These are phyloP conservation scores for Lentithecium fluviatile DNA, from an alignment of 495 filamentous ascomycete genomes.

Conservation along the genomic window DNA sequence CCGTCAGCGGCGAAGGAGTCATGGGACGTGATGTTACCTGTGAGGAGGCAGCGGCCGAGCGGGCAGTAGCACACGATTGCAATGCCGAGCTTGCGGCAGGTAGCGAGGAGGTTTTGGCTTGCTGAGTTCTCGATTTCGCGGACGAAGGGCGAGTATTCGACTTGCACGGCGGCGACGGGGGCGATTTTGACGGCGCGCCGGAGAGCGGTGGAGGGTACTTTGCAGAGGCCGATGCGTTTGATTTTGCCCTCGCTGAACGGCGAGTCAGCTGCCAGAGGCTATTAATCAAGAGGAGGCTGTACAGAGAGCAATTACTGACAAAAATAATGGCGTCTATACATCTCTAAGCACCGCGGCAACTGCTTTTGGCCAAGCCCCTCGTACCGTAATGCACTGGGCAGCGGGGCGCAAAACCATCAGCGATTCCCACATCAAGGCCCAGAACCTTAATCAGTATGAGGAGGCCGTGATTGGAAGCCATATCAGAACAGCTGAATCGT, in stretches of 20 bases:
- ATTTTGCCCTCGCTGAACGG: constrained; percentile 54
- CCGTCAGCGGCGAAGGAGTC: constrained; percentile 47
- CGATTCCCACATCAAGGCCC: too few species aligned
- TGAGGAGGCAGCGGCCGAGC: constrained; percentile 60
- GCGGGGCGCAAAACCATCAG: too few species aligned
- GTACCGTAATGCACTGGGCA: too few species aligned
- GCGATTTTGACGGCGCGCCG: constrained; percentile 59
- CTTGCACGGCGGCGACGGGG: constrained; percentile 59
- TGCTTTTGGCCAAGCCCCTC: too few species aligned
- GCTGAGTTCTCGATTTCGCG: constrained; percentile 55
- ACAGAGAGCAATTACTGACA: too few species aligned
- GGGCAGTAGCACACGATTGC: constrained; percentile 63
- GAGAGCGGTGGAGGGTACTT: constrained; percentile 55
- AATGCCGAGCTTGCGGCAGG: constrained; percentile 62
- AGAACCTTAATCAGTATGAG: too few species aligned
- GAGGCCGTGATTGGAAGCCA: too few species aligned
- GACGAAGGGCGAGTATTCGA: constrained; percentile 62
- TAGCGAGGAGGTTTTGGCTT: constrained; percentile 49
- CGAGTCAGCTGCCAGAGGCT: constrained; percentile 22
- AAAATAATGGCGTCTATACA: too few species aligned
- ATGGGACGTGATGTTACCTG: constrained; percentile 47
- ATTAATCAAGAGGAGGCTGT: too few species aligned
- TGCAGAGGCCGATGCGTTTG: constrained; percentile 58
- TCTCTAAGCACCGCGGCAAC: too few species aligned
- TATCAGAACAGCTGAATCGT: too few species aligned